Conservation (phyloP, 2,329 filamentous ascomycete genomes). For the Trichoderma arundinaceum region DNA sequence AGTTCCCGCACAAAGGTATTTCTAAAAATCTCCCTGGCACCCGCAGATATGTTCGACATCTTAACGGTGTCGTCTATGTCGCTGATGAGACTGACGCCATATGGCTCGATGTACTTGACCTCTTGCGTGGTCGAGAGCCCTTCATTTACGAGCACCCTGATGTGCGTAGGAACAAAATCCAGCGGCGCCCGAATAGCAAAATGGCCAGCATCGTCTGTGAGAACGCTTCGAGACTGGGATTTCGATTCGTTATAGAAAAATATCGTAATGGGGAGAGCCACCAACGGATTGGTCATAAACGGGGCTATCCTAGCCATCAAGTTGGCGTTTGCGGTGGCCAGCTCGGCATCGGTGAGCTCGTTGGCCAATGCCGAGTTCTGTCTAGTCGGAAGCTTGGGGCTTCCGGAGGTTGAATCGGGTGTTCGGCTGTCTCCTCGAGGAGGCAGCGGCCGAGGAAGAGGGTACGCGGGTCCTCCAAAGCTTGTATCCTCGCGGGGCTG, state of each 20-base stretch:
- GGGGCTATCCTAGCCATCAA: slow-evolving; percentile 86
- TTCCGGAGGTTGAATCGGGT: slow-evolving; percentile 50
- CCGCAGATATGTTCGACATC: slow-evolving; percentile 85
- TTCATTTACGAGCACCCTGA: slow-evolving; percentile 85
- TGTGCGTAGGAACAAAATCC: slow-evolving; percentile 88
- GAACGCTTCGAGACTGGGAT: slow-evolving; percentile 82
- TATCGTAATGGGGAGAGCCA: slow-evolving; percentile 79
- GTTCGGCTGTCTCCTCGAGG: slow-evolving; percentile 34
- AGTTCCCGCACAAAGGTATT: slow-evolving; percentile 94
- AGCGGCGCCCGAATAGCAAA: slow-evolving; percentile 81
- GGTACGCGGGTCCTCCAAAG: slow-evolving; percentile 35
- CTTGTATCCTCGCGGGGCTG: slow-evolving; percentile 55
- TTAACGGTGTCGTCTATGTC: slow-evolving; percentile 99
- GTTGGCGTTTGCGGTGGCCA: slow-evolving; percentile 80
- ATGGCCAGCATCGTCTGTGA: slow-evolving; percentile 87
- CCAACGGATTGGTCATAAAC: slow-evolving; percentile 84
- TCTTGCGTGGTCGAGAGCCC: slow-evolving; percentile 80
- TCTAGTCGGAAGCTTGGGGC: slow-evolving; percentile 50
- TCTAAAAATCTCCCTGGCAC: slow-evolving; percentile 91
- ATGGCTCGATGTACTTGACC: slow-evolving; percentile 75
- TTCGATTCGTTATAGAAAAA: slow-evolving; percentile 91
- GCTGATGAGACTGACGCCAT: slow-evolving; percentile 89
- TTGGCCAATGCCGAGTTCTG: slow-evolving; percentile 47
- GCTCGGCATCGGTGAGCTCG: slow-evolving; percentile 76
- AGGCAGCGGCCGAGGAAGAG: slow-evolving; percentile 7